phyloP scores from a whole-genome alignment of 2,329 filamentous ascomycete genomes.

The Stagonosporopsis tanaceti region DNA sequence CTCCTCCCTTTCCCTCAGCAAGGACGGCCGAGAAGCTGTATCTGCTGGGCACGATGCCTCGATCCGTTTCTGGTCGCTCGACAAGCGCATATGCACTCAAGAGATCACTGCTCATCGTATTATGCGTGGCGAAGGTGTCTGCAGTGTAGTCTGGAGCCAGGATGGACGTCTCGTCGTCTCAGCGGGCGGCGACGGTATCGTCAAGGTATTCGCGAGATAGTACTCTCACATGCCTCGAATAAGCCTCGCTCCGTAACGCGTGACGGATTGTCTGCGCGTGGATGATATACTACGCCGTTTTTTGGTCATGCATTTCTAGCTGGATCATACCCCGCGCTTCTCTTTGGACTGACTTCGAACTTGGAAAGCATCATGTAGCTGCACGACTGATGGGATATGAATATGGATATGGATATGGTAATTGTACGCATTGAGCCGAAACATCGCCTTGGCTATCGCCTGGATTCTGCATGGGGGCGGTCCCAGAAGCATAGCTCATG shows the following conservation, averaged over 20 bases:
- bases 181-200: conserved; percentile 91
- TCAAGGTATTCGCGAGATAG: conserved; percentile 78
- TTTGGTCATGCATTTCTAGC: conserved; percentile 20
- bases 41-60: conserved; percentile 96
- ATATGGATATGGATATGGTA: conserved; percentile 12
- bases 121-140: conserved; percentile 96
- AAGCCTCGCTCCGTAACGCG: background rate
- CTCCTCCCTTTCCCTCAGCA: conserved; percentile 87
- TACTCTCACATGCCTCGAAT: conserved; percentile 11
- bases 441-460: background rate
- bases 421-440: conserved; percentile 11
- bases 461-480: conserved; percentile 1
- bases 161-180: conserved; percentile 95
- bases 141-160: conserved; percentile 92
- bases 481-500: conserved; percentile 10
- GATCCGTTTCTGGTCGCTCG: conserved; percentile 94
- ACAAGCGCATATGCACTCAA: conserved; percentile 94
- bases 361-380: conserved; percentile 20
- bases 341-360: conserved; percentile 2
- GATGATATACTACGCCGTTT: conserved; percentile 8
- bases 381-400: conserved; percentile 18
- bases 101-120: conserved; percentile 92
- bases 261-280: background rate
- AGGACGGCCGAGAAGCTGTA: conserved; percentile 91
- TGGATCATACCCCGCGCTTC: conserved; percentile 22